Percentiles rank a stretch among this genome's conserved stretches.
These are phyloP conservation scores for Fusarium sp. DNA, from an alignment of 2,329 filamentous ascomycete genomes.

Conservation along the genomic window DNA sequence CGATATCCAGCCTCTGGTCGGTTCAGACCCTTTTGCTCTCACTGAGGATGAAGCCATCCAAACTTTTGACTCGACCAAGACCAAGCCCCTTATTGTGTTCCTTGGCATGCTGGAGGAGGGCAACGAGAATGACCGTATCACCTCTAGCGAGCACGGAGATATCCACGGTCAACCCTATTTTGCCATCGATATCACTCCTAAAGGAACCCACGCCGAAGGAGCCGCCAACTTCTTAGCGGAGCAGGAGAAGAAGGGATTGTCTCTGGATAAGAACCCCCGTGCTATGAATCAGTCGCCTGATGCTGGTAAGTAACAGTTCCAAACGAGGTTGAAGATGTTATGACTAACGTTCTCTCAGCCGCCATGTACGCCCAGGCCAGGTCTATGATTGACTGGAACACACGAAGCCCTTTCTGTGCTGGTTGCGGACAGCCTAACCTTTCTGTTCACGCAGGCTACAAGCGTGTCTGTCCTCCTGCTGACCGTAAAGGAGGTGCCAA, in stretches of 20 bases:
- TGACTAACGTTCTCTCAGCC: slow-evolving; percentile 61
- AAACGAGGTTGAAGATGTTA: background rate
- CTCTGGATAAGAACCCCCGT: slow-evolving; percentile 75
- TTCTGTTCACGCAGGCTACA: slow-evolving; percentile 81
- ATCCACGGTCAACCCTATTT: slow-evolving; percentile 88
- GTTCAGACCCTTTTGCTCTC: slow-evolving; percentile 74
- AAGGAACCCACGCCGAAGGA: slow-evolving; percentile 69
- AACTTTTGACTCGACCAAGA: slow-evolving; percentile 76
- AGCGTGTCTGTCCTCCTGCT: slow-evolving; percentile 79
- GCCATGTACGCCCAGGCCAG: slow-evolving; percentile 91
- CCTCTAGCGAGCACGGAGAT: slow-evolving; percentile 64
- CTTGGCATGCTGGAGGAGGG: slow-evolving; percentile 80
- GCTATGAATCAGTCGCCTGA: slow-evolving; percentile 68
- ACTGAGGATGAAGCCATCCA: slow-evolving; percentile 79
- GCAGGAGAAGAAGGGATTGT: slow-evolving; percentile 65
- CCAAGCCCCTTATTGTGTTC: slow-evolving; percentile 80
- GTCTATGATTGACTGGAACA: slow-evolving; percentile 93
- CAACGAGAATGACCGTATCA: slow-evolving; percentile 53
- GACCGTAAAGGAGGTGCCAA: slow-evolving; percentile 64
- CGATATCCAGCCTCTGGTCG: slow-evolving; percentile 77
- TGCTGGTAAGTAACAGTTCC: slow-evolving; percentile 62
- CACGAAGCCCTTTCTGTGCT: slow-evolving; percentile 89
- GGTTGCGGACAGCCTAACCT: slow-evolving; percentile 87
- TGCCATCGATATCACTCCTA: slow-evolving; percentile 86
- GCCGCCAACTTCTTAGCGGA: slow-evolving; percentile 61